Conservation (phyloP, 768 basidiomycete genomes). For the Auriscalpium vulgare region DNA sequence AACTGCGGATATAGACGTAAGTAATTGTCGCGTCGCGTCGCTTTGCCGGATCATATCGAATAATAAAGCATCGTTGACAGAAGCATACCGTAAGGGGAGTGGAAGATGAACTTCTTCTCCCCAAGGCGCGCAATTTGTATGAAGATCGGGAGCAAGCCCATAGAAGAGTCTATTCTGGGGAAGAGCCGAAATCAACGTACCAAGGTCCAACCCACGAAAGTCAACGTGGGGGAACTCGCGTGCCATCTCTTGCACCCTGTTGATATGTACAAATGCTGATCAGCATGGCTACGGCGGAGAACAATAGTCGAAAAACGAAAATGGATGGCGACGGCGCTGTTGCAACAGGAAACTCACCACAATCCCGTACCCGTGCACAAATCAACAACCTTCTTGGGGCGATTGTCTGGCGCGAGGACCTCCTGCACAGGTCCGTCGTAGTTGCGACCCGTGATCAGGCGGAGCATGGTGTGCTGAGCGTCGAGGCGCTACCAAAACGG, state of each 20-base stretch:
- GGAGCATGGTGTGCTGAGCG: conserved; percentile 15
- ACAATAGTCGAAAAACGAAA: no score
- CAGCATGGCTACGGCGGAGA: no score
- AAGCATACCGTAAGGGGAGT: background rate
- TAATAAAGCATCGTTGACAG: background rate
- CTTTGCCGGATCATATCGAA: background rate
- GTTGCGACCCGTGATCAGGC: conserved; percentile 43
- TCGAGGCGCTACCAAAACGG: conserved; percentile 4
- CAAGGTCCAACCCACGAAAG: conserved; percentile 72
- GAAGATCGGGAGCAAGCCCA: background rate
- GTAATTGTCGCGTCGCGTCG: no score
- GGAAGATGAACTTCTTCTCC: background rate
- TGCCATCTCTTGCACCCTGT: conserved; percentile 74
- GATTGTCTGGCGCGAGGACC: conserved; percentile 33
- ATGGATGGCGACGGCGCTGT: conserved; percentile 4
- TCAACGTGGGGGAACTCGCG: conserved; percentile 50
- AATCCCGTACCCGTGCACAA: conserved; percentile 68
- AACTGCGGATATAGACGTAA: conserved; percentile 31
- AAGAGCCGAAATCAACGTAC: conserved; percentile 31
- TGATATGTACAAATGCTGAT: background rate
- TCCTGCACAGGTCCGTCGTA: conserved; percentile 54
- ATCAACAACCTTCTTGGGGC: conserved; percentile 53
- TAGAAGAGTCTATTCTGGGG: background rate
- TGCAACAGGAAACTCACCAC: conserved; percentile 43
- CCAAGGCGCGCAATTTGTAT: background rate